A percentile compares a stretch with the other conserved stretches of the same genome.
Evolutionary conservation across 345 rosid species (phyloP).

Genomic region (Acer campestre): DNA sequence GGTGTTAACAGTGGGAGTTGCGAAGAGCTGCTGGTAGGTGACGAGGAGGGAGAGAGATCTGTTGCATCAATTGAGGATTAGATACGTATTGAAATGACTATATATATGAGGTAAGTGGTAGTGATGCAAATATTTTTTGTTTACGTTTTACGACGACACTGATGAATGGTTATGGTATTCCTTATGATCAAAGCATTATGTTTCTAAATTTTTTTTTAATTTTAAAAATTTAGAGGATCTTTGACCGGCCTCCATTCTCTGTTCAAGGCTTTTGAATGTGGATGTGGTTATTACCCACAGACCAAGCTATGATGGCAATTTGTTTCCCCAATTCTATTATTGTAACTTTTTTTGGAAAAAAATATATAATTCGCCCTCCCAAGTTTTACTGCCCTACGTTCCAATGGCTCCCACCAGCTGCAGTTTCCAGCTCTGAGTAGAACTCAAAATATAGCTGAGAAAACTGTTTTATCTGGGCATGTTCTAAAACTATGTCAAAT

Average conservation of each 20-base stretch:
- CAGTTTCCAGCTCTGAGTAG: not conserved
- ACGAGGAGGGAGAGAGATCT: constrained; percentile 78
- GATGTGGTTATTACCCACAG: not conserved
- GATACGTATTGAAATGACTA: constrained; percentile 85
- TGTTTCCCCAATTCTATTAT: not conserved
- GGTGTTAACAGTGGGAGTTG: constrained; percentile 43
- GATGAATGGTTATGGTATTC: not conserved
- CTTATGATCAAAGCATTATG: not conserved
- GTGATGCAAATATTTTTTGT: constrained; percentile 9
- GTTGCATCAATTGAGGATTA: constrained; percentile 89
- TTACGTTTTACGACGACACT: not conserved
- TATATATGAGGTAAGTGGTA: constrained; percentile 72
- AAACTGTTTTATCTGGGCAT: not conserved
- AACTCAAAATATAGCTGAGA: not conserved
- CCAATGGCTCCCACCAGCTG: not conserved
- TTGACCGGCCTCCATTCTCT: not conserved
- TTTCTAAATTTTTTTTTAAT: not conserved
- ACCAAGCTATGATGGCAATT: not conserved
- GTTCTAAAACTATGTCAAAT: not conserved
- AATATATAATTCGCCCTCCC: not conserved
- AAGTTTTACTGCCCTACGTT: not conserved
- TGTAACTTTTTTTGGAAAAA: not conserved
- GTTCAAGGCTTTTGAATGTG: not conserved
- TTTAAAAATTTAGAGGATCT: too few species aligned
- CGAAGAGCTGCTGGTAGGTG: constrained; percentile 71